Conservation (phyloP, 768 basidiomycete species). For the Termitomyces sp. region DNA sequence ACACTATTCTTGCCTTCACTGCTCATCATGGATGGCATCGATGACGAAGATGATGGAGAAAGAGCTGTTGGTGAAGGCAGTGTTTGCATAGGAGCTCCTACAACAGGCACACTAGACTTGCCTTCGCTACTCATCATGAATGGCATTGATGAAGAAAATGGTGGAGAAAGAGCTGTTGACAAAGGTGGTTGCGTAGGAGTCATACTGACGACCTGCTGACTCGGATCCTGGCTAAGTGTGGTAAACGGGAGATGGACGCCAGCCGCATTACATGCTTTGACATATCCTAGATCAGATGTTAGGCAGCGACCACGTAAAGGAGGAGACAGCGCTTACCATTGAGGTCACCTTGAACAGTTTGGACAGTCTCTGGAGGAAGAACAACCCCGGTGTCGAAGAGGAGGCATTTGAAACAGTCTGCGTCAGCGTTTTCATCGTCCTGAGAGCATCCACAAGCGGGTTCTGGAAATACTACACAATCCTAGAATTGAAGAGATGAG, state of each 20-base stretch:
- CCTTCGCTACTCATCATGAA: too few species aligned
- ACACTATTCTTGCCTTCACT: background rate
- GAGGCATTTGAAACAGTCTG: constrained; percentile 10
- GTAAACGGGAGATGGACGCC: background rate
- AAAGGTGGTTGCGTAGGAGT: background rate
- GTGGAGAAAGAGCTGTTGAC: background rate
- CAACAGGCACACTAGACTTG: too few species aligned
- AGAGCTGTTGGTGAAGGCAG: background rate
- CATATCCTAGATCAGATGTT: background rate
- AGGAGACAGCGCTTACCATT: constrained; percentile 3
- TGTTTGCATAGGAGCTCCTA: background rate
- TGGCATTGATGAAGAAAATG: background rate
- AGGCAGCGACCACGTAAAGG: background rate
- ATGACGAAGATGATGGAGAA: background rate
- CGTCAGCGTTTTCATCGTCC: background rate
- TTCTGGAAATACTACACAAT: background rate
- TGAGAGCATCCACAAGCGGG: background rate
- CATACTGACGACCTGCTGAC: background rate
- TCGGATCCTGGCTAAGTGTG: background rate
- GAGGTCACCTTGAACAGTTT: background rate
- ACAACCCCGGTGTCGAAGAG: background rate
- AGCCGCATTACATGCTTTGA: background rate
- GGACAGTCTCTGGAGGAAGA: background rate
- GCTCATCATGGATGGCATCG: background rate
- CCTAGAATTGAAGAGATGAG: background rate